A percentile compares a stretch with the other conserved stretches of the same genome.
These are phyloP conservation scores for Penicillium desertorum DNA, from an alignment of 495 filamentous ascomycete genomes.

Conservation along the genomic window DNA sequence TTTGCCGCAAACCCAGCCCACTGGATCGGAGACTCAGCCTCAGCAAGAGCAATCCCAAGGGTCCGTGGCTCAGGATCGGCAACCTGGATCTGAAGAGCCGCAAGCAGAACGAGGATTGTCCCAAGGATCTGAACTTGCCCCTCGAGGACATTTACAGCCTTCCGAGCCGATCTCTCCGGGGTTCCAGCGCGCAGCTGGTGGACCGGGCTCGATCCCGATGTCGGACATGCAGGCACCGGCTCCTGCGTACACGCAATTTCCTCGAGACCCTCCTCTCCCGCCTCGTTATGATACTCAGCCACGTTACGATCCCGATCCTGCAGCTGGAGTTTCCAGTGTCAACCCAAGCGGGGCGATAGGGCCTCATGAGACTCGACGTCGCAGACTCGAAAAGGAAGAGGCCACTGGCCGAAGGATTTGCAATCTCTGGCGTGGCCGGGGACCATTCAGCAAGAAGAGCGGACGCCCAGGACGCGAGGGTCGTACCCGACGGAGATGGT, in stretches of 20 bases:
- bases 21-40: background rate
- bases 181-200: slow-evolving; percentile 42
- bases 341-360: slow-evolving; percentile 34
- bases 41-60: background rate
- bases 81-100: background rate
- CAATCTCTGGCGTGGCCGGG: slow-evolving; percentile 60
- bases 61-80: background rate
- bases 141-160: background rate
- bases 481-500: slow-evolving; percentile 61
- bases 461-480: slow-evolving; percentile 62
- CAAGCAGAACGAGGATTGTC: background rate
- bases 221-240: slow-evolving; percentile 43
- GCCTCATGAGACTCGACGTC: slow-evolving; percentile 53
- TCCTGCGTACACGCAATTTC: slow-evolving; percentile 33
- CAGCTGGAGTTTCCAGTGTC: slow-evolving; percentile 25
- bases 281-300: slow-evolving; percentile 28
- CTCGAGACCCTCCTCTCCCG: slow-evolving; percentile 23
- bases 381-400: slow-evolving; percentile 64
- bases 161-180: slow-evolving; percentile 44
- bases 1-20: background rate
- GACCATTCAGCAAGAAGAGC: slow-evolving; percentile 56
- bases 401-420: slow-evolving; percentile 53
- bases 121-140: background rate
- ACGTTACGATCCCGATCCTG: slow-evolving; percentile 8
- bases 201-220: slow-evolving; percentile 47